Conservation (phyloP, 129 eudicot species). For the Chrysanthemum seticuspe region DNA sequence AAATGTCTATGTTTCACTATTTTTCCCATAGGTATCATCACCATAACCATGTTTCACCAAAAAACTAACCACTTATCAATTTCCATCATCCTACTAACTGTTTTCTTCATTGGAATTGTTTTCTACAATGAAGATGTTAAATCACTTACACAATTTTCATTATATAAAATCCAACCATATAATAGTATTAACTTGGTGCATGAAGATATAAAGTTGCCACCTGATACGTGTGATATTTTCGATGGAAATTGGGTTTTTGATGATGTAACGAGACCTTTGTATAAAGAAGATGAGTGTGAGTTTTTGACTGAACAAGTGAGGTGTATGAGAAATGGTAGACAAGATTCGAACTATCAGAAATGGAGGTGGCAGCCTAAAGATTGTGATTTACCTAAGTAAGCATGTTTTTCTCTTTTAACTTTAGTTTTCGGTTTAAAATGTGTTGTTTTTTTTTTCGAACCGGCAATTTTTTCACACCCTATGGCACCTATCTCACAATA, state of each 20-base stretch:
- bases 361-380: slow-evolving; percentile 98
- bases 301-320: slow-evolving; percentile 75
- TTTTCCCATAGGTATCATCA: slow-evolving; percentile 19
- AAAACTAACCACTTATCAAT: slow-evolving; percentile 58
- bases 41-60: slow-evolving; percentile 43
- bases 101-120: slow-evolving; percentile 62
- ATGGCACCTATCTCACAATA: no score
- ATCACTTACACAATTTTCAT: slow-evolving; percentile 64
- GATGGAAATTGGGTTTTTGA: slow-evolving; percentile 83
- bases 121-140: slow-evolving; percentile 77
- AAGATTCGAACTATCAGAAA: slow-evolving; percentile 67
- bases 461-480: no score
- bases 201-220: slow-evolving; percentile 49
- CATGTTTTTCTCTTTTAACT: neutral
- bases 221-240: slow-evolving; percentile 76
- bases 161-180: slow-evolving; percentile 11
- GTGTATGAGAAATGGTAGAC: slow-evolving; percentile 77
- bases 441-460: neutral
- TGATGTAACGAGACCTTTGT: slow-evolving; percentile 64
- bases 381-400: slow-evolving; percentile 87
- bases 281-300: slow-evolving; percentile 77
- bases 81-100: slow-evolving; percentile 50
- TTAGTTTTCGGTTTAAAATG: neutral
- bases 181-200: neutral
- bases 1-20: slow-evolving; percentile 13